Evolutionary conservation across 371 early-diverging fungal species (phyloP), one percentile per base, ranked within the genome.

Genomic region (Syncephalastrum racemosum): DNA sequence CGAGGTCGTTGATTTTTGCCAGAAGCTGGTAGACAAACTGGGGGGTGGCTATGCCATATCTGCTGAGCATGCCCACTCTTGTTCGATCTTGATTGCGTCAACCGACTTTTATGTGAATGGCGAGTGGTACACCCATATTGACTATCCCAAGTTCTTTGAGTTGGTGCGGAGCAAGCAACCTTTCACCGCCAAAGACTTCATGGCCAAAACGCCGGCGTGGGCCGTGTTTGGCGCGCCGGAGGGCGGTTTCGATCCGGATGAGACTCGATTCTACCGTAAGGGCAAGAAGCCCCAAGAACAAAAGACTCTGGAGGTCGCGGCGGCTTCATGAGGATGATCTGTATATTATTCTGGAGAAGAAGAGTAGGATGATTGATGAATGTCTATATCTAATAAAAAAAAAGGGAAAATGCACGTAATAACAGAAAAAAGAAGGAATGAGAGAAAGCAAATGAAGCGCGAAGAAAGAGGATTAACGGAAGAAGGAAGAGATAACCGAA

Each of bases 111-210:
- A 84, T 71, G 80, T 84, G 50, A 73, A 89, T 45, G 85, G 85
- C 53, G 80, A 73, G 55, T 92, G 92, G 92, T 67, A 84, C 53
- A 92, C 92, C 1, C 89, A 89, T 75, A 92, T 92, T 55, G 90
- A 92, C 66, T 92, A 89, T 67, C 70, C 75, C 24, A 79, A 77
- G 63, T 92, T 90, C 77, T 85, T 87, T 70, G 81, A 84, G 24
- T 63, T 90, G 46, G 81, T 83, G 36, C 70, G 77, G 66, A 77
- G 77, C 14, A 88, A 86, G 5, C 62, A 82, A 46, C 80, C 75
- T 43, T 92, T 92, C 54, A 85, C 79, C 14, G 73, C 82, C 45
- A 56, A 86, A 67, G 90, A 90, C 63, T 92, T 88, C 58, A 77
- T 85, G 69, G 84, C 81, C 2, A 81, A 82, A 66, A 90, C 90